Evolutionary conservation across 202 grass and related monocot genomes (phyloP).

Genomic region (Carex sylvatica): DNA sequence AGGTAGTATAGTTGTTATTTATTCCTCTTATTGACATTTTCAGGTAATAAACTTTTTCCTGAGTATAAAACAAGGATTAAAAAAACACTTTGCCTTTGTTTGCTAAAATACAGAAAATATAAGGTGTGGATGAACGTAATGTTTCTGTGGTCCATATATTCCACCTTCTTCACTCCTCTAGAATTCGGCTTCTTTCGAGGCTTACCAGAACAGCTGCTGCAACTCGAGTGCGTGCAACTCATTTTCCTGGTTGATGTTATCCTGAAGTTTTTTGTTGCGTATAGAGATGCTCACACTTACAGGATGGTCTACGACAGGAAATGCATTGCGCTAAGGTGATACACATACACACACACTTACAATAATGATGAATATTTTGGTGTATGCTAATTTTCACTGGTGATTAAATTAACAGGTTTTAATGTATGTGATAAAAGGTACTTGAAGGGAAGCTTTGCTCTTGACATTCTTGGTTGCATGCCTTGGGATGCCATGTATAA

Average conservation of each 20-base stretch:
- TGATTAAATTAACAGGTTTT: background rate
- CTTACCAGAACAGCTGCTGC: slow-evolving; percentile 46
- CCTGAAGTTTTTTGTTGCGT: slow-evolving; percentile 64
- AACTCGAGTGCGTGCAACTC: slow-evolving; percentile 80
- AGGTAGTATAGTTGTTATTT: background rate
- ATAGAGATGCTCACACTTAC: slow-evolving; percentile 67
- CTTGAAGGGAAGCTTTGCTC: slow-evolving; percentile 59
- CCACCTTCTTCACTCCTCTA: slow-evolving; percentile 80
- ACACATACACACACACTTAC: background rate
- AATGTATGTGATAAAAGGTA: slow-evolving; percentile 42
- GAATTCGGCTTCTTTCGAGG: slow-evolving; percentile 85
- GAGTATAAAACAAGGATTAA: slow-evolving; percentile 14
- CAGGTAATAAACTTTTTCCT: background rate
- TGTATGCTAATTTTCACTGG: background rate
- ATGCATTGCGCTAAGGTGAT: slow-evolving; percentile 60
- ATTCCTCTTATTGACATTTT: background rate
- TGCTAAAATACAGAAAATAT: slow-evolving; percentile 42
- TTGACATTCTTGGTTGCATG: slow-evolving; percentile 78
- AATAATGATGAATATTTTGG: background rate
- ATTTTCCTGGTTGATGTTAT: slow-evolving; percentile 78
- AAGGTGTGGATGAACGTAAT: slow-evolving; percentile 62
- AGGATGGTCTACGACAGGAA: slow-evolving; percentile 58
- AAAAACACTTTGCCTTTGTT: background rate
- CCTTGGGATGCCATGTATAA: slow-evolving; percentile 93
- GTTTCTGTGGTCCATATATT: slow-evolving; percentile 84